A percentile compares a stretch with the other conserved stretches of the same genome.
phyloP scores from a whole-genome alignment of 345 rosid genomes.

The Eutrema yunnanense region DNA sequence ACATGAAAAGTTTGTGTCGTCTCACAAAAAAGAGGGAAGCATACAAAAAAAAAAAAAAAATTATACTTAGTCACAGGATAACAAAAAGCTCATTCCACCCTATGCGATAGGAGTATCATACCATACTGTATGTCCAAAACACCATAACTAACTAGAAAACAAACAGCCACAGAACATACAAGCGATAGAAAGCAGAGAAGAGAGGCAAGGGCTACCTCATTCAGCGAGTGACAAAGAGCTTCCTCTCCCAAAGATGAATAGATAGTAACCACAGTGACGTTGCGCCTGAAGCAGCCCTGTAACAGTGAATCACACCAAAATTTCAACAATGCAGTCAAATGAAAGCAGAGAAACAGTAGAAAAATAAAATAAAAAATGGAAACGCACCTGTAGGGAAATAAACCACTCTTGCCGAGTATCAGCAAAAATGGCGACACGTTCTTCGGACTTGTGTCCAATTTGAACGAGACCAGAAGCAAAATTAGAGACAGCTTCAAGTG shows the following conservation, averaged over 20 bases:
- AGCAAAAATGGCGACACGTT: constrained; percentile 90
- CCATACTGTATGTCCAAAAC: neutral
- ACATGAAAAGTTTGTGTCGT: neutral
- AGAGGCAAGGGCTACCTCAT: constrained; percentile 55
- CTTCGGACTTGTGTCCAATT: constrained; percentile 63
- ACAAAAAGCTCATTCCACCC: neutral
- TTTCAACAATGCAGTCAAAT: neutral
- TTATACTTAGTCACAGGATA: neutral
- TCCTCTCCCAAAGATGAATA: constrained; percentile 94
- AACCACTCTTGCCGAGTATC: constrained; percentile 98
- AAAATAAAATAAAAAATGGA: neutral
- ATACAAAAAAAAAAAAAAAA: neutral
- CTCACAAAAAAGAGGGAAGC: neutral
- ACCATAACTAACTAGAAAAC: neutral
- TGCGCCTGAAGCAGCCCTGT: constrained; percentile 92
- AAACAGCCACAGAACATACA: neutral
- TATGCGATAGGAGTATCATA: neutral
- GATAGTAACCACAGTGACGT: constrained; percentile 83
- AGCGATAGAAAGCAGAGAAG: constrained; percentile 24
- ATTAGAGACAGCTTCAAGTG: constrained; percentile 54
- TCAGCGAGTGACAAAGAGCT: constrained; percentile 91
- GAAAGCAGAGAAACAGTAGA: neutral
- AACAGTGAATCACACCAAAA: constrained; percentile 9
- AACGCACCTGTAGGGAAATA: constrained; percentile 78
- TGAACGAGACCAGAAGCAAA: constrained; percentile 83